Conservation (phyloP, 257 asterid species). For the Solanum bulbocastanum region DNA sequence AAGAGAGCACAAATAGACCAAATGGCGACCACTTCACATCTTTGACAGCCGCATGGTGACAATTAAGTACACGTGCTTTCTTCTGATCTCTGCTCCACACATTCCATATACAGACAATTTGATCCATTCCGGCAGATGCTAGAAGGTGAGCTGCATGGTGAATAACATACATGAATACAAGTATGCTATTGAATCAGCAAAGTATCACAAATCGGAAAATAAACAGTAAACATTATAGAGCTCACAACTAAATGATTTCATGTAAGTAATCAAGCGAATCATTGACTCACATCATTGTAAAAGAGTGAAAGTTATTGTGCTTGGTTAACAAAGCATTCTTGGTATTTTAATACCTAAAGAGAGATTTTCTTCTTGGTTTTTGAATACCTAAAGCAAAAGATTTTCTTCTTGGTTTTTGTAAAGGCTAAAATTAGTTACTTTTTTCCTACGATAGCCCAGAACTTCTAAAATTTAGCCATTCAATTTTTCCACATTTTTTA, state of each 20-base stretch:
- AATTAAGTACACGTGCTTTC: constrained; percentile 39
- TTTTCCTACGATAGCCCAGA: background rate
- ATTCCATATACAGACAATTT: constrained; percentile 69
- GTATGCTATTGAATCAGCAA: constrained; percentile 14
- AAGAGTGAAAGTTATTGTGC: background rate
- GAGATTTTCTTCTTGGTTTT: background rate
- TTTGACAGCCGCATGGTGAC: constrained; percentile 69
- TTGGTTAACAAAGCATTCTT: background rate
- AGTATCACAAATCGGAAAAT: background rate
- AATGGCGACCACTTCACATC: constrained; percentile 86
- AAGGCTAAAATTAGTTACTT: background rate
- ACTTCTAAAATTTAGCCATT: background rate
- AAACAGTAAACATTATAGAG: background rate
- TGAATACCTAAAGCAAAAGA: background rate
- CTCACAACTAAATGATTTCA: background rate
- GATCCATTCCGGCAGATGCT: constrained; percentile 92
- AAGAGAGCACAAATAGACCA: constrained; percentile 63
- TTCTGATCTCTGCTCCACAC: constrained; percentile 69
- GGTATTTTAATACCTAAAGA: background rate
- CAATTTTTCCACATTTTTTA: background rate
- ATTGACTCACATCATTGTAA: background rate
- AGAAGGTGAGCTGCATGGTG: constrained; percentile 82
- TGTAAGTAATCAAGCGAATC: background rate
- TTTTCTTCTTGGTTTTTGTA: background rate
- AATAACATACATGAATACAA: constrained; percentile 17